Conservation (phyloP, 345 rosid genomes). For the Acer yangbiense region DNA sequence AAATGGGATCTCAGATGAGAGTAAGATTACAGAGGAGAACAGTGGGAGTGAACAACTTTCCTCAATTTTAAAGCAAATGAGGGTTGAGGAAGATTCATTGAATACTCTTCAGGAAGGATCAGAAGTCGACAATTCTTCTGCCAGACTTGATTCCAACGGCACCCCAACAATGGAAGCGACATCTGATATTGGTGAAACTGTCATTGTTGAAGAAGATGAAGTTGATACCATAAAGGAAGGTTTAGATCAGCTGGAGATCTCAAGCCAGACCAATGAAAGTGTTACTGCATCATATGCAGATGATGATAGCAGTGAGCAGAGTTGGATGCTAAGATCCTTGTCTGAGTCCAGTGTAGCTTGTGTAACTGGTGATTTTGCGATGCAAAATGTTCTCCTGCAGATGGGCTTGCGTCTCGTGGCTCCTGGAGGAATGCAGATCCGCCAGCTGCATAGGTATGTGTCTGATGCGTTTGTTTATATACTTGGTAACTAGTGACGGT, state of each 20-base stretch:
- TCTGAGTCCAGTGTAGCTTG: conserved; percentile 97
- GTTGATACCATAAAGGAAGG: conserved; percentile 33
- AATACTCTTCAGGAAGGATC: conserved; percentile 42
- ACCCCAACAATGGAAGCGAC: conserved; percentile 17
- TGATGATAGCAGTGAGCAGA: conserved; percentile 81
- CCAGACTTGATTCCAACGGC: conserved; percentile 17
- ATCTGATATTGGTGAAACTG: conserved; percentile 25
- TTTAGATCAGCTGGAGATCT: conserved; percentile 45
- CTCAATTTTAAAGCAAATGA: conserved; percentile 61
- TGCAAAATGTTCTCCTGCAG: conserved; percentile 97
- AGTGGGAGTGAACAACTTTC: conserved; percentile 44
- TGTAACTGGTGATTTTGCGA: conserved; percentile 88
- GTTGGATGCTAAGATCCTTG: conserved; percentile 80
- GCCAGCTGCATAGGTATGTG: conserved; percentile 76
- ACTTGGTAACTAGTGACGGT: neutral
- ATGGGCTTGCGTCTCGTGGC: conserved; percentile 93
- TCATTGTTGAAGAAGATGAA: conserved; percentile 32
- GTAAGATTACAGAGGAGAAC: conserved; percentile 24
- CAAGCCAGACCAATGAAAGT: conserved; percentile 57
- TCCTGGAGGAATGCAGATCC: conserved; percentile 91
- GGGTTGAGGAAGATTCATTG: conserved; percentile 65
- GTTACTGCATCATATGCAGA: conserved; percentile 56
- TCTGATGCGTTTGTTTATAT: conserved; percentile 3
- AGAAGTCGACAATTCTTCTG: conserved; percentile 20
- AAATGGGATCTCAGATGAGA: conserved; percentile 35